Evolutionary conservation across 2,329 filamentous ascomycete species (phyloP), one percentile per base, ranked within the genome.

Genomic region (Aureobasidium sp.): DNA sequence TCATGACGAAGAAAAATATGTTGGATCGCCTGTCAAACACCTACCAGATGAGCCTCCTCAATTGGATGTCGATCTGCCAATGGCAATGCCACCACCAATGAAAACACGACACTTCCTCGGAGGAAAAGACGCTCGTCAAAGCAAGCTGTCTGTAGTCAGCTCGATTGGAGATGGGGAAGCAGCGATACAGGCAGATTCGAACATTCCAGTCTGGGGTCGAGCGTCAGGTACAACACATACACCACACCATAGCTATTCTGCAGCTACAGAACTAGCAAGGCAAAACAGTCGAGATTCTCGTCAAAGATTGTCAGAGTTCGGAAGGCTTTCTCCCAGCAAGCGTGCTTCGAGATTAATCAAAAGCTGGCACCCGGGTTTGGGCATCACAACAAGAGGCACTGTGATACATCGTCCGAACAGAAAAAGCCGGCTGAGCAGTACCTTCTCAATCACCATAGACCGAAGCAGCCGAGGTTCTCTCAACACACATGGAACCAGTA

Each of bases 201-300:
- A 75, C 26, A 71, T 74, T 20, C 76, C 76, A 10, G 70, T 74
- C 27, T 76, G 69, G 70, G 76, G 75, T 1, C 70, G 70, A 15
- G 70, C 71, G 20, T 70, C 72, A 41, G 67, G 69, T 41, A 71
- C 71, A 2, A 70, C 74, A 36, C 73, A 76, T 63, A 73, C 70
- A 26, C 75, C 76, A 7, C 72, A 75, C 59, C 73, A 77, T 55
- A 78, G 76, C 60, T 78, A 78, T 70, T 76, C 74, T 17, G 71
- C 76, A 15, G 71, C 76, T 5, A 74, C 75, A 17, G 74, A 76
- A 58, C 70, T 77, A 41, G 72, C 74, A 13, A 39, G 60, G 47
- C 48, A 39, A 13, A 62, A 56, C 26, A 62, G 51, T 26, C 39
- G 39, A 29, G 51, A 29, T 5, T 62, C 60, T n/a, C 60, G 48